Conservation (phyloP, 2,329 filamentous ascomycete species). For the Blumeriella jaapii region DNA sequence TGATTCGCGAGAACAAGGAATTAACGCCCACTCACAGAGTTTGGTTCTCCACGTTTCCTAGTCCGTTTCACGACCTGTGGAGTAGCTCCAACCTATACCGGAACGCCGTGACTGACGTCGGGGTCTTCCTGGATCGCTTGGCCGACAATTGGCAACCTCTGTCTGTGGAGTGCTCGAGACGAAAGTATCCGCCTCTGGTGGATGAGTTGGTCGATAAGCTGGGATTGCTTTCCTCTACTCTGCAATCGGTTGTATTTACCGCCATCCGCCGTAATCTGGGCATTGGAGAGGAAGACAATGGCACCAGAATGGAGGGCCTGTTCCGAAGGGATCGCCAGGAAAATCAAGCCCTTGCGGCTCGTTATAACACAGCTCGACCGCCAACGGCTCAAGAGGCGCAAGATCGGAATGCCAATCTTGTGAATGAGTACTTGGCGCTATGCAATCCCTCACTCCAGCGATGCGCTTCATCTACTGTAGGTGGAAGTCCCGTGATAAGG, state of each 20-base stretch:
- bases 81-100: conserved; percentile 27
- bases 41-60: conserved; percentile 40
- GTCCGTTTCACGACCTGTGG: conserved; percentile 22
- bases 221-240: conserved; percentile 35
- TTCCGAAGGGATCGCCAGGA: conserved; percentile 29
- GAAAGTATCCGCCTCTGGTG: conserved; percentile 42
- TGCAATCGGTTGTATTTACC: conserved; percentile 44
- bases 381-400: conserved; percentile 20
- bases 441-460: conserved; percentile 10
- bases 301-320: conserved; percentile 27
- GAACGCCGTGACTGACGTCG: conserved; percentile 28
- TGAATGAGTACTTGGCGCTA: conserved; percentile 15
- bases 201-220: conserved; percentile 41
- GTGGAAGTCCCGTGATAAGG: conserved; percentile 4
- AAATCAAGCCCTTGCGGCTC: conserved; percentile 22
- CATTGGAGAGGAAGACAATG: conserved; percentile 27
- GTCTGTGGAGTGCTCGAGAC: conserved; percentile 27
- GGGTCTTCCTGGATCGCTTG: conserved; percentile 35
- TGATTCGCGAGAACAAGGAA: conserved; percentile 35
- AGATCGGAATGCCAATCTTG: conserved; percentile 17
- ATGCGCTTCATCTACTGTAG: conserved; percentile 3
- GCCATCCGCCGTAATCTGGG: conserved; percentile 38
- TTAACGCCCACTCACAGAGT: conserved; percentile 30
- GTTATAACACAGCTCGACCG: conserved; percentile 19
- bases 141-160: conserved; percentile 31